Conservation (phyloP, 169 alveolate species). For the Babesia sp. region DNA sequence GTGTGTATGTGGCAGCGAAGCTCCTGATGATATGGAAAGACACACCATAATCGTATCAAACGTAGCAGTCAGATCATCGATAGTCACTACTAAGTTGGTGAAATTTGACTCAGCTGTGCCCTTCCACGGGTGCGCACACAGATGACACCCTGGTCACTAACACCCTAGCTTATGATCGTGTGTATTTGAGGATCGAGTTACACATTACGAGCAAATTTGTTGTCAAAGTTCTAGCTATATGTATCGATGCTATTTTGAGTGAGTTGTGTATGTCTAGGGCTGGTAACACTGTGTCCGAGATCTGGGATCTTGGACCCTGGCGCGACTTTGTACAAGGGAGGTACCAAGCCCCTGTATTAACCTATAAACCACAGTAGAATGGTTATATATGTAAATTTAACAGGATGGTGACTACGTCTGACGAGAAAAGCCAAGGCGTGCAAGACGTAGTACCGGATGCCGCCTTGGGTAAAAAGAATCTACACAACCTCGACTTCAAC, state of each 20-base stretch:
- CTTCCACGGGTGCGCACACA: neutral
- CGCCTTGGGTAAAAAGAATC: constrained; percentile 30
- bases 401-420: neutral
- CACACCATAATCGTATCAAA: too few relatives aligned
- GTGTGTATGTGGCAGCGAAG: too few relatives aligned
- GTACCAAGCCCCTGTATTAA: neutral
- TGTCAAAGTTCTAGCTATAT: neutral
- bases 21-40: too few relatives aligned
- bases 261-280: neutral
- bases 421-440: neutral
- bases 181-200: neutral
- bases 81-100: neutral
- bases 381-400: neutral
- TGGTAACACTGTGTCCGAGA: neutral
- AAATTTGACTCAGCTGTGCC: neutral
- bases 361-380: neutral
- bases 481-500: constrained; percentile 57
- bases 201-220: neutral
- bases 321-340: neutral
- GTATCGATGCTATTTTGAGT: neutral
- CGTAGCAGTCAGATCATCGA: too few relatives aligned
- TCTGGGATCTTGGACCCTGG: constrained; percentile 5
- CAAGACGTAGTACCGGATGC: constrained; percentile 6
- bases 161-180: neutral
- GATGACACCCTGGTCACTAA: neutral